Evolutionary conservation across 1,284 basidiomycete genomes (phyloP).

Genomic region (Heterobasidion irregulare): DNA sequence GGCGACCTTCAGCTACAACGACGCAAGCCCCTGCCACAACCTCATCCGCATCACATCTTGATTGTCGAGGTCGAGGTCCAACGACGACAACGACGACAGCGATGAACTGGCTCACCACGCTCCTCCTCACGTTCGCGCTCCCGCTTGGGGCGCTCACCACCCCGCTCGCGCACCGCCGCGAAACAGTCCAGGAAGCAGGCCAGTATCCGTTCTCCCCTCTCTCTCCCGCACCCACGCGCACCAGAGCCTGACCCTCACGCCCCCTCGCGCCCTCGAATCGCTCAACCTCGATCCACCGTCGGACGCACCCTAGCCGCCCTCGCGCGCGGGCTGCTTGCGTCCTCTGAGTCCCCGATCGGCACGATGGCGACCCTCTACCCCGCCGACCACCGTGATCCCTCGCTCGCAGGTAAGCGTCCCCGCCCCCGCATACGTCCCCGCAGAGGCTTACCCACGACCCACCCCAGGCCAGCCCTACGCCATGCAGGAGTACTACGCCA

Average conservation of each 20-base stretch:
- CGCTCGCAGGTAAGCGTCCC: constrained; percentile 27
- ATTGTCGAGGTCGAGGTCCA: too few species aligned
- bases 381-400: constrained; percentile 22
- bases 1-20: not conserved
- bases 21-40: not conserved
- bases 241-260: not conserved
- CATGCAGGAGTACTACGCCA: constrained; percentile 52
- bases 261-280: not conserved
- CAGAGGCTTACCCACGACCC: not conserved
- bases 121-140: not conserved
- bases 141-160: not conserved
- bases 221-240: not conserved
- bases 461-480: constrained; percentile 45
- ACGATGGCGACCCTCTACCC: constrained; percentile 46
- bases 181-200: constrained; percentile 19
- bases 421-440: not conserved
- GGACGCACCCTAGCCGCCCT: constrained; percentile 25
- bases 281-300: not conserved
- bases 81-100: not conserved
- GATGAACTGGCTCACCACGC: not conserved
- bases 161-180: not conserved
- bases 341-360: constrained; percentile 28
- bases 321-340: constrained; percentile 32
- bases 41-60: not conserved
- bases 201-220: not conserved